A percentile compares a stretch with the other conserved stretches of the same genome.
Conservation (phyloP, 768 basidiomycete species). For the Mycena epipterygia region DNA sequence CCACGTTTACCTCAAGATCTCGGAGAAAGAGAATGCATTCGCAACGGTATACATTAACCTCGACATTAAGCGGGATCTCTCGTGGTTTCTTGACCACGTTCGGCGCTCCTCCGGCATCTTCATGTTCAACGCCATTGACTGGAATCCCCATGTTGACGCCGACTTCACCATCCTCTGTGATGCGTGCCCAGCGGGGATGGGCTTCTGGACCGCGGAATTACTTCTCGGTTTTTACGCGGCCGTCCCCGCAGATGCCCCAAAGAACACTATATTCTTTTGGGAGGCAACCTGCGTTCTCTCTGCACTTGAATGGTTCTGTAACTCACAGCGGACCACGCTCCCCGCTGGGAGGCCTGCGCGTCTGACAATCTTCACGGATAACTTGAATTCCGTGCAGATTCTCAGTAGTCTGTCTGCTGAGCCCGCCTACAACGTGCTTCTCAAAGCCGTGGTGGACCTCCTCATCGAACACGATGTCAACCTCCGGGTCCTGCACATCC, state of each 20-base stretch:
- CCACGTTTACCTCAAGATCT: no score
- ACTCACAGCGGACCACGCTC: no score
- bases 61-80: background rate
- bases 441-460: constrained; percentile 37
- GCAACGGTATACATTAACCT: no score
- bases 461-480: constrained; percentile 8
- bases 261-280: background rate
- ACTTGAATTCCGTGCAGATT: no score
- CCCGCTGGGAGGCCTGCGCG: background rate
- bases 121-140: background rate
- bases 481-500: background rate
- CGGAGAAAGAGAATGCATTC: no score
- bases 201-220: background rate
- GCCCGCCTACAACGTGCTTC: background rate
- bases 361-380: constrained; percentile 42
- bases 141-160: background rate
- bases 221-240: background rate
- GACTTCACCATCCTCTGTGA: background rate
- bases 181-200: background rate
- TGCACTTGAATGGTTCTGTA: background rate
- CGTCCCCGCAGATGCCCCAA: background rate
- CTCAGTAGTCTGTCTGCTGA: no score
- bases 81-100: background rate
- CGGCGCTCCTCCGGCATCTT: background rate
- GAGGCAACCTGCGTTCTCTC: background rate